phyloP scores from a whole-genome alignment of 495 filamentous ascomycete species.

The Peziza echinospora region DNA sequence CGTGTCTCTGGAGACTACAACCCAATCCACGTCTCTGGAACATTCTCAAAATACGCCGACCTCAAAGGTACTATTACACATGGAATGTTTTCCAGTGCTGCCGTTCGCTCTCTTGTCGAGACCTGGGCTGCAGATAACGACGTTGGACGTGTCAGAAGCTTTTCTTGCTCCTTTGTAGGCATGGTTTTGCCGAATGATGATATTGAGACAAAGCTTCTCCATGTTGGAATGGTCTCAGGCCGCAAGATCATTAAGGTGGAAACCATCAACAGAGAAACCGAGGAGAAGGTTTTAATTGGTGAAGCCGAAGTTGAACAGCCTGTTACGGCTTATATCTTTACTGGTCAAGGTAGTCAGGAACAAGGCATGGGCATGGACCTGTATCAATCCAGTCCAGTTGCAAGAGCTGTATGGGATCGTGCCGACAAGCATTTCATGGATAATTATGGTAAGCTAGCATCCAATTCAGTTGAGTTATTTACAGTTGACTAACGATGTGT shows the following conservation, averaged over 20 bases:
- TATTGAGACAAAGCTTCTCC: conserved; percentile 79
- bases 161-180: conserved; percentile 80
- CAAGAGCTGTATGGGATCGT: conserved; percentile 93
- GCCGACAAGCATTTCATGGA: conserved; percentile 96
- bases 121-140: conserved; percentile 99
- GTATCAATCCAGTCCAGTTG: conserved; percentile 75
- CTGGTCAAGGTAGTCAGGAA: conserved; percentile 91
- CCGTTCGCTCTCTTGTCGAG: conserved; percentile 93
- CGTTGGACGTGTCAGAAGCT: conserved; percentile 87
- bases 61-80: conserved; percentile 93
- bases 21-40: conserved; percentile 91
- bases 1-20: conserved; percentile 96
- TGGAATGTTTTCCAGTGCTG: conserved; percentile 97
- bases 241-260: conserved; percentile 99
- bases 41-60: conserved; percentile 87
- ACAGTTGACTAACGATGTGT: conserved; percentile 23
- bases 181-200: conserved; percentile 97
- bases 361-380: conserved; percentile 99
- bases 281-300: conserved; percentile 82
- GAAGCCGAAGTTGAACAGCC: conserved; percentile 98
- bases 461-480: not conserved
- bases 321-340: conserved; percentile 94
- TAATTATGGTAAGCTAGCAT: conserved; percentile 61
- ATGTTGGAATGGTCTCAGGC: conserved; percentile 92
- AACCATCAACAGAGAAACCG: conserved; percentile 74